phyloP scores from a whole-genome alignment of 176 grass and related monocot species.

The Aegilops umbellulata region DNA sequence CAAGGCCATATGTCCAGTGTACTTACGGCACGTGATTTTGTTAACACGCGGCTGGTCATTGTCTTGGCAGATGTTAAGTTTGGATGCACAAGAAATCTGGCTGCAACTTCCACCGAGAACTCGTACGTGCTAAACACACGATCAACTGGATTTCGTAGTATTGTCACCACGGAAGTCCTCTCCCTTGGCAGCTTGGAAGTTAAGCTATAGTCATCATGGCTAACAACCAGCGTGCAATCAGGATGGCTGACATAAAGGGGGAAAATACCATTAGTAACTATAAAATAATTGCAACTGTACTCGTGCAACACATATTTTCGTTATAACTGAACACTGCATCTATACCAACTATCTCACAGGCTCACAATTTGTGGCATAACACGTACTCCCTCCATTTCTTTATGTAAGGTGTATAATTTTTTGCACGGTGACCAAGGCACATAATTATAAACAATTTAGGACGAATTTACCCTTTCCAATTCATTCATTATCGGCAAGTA shows the following conservation, averaged over 20 bases:
- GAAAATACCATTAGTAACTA: conserved; percentile 12
- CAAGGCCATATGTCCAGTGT: conserved; percentile 99
- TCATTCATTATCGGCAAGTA: no score
- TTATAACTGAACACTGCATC: not conserved
- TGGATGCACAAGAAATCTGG: conserved; percentile 84
- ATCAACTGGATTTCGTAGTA: conserved; percentile 85
- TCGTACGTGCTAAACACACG: conserved; percentile 97
- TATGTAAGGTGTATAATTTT: no score
- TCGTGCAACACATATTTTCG: not conserved
- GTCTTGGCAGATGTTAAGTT: conserved; percentile 82
- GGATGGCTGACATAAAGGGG: conserved; percentile 59
- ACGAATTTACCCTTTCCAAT: no score
- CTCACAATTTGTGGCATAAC: not conserved
- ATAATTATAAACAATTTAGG: no score
- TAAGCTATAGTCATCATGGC: conserved; percentile 98
- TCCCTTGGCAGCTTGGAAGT: conserved; percentile 80
- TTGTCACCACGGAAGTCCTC: conserved; percentile 89
- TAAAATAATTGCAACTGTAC: not conserved
- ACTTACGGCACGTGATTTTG: conserved; percentile 63
- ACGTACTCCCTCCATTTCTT: not conserved
- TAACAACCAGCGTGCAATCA: conserved; percentile 90
- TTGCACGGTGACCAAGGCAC: no score
- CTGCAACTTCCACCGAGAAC: conserved; percentile 93
- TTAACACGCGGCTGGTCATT: conserved; percentile 57
- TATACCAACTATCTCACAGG: not conserved